Evolutionary conservation across 2,329 filamentous ascomycete species (phyloP), one percentile per base, ranked within the genome.

Genomic region (Cytospora chrysosperma): DNA sequence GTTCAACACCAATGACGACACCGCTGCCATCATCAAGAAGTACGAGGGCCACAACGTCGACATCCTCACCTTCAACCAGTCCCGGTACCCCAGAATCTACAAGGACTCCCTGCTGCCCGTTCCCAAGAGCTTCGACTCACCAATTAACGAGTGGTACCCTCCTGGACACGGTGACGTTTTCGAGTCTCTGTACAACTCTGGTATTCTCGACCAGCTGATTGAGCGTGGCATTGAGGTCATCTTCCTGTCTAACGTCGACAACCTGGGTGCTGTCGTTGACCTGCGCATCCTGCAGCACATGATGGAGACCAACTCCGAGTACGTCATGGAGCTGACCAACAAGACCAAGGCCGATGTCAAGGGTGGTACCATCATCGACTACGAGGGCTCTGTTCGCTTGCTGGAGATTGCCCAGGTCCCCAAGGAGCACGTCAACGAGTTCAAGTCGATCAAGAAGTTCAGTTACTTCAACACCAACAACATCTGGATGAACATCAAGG

Each of bases 401-500:
- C 90, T 99, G 59, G 95, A 99, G 84, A 97, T 99, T 73, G 95
- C 95, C 17, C 95, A 99, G 85, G 95, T 99, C 40, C 95, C 95
- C 80, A 99, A 98, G 88, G 93, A 99, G 85, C 95, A 99, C 81
- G 92, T 95, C 78, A 98, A 99, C 82, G 95, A 99, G 83, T 99
- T 99, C 92, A 99, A 99, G 89, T 97, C 93, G 56, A 99, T 99
- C 86, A 99, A 99, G 90, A 99, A 99, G 87, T 99, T 99, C 90
- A 97, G 96, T 87, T 99, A 99, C 88, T 99, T 99, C 90, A 99
- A 99, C 88, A 99, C 95, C 80, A 99, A 99, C 91, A 99, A 99
- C 87, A 97, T 99, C 81, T 99, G 95, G 95, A 91, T 99, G 85
- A 97, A 97, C 83, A 86, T 97, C 72, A 89, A 92, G 76, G 95